Evolutionary conservation across 345 rosid species (phyloP), one percentile per base, ranked within the genome.

Genomic region (Carallia brachiata): DNA sequence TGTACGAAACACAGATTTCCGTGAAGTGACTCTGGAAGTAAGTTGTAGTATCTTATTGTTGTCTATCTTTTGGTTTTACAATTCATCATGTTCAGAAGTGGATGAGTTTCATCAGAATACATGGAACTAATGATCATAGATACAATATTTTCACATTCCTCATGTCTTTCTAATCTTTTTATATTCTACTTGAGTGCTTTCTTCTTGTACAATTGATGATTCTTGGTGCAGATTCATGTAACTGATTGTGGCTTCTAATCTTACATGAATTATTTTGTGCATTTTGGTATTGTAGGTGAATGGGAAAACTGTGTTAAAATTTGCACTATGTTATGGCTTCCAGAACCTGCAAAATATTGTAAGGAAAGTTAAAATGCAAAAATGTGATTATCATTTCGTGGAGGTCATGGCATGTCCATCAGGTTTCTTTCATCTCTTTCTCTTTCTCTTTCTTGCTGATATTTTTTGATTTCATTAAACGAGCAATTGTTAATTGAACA

Each of bases 371-470:
- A 92, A 92, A 81, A 89, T 74, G 48, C 63, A 34, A 58, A 92
- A 81, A 76, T 92, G 98, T 67, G 98, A 92, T 70, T 95, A 89
- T 79, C 92, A 95, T 36, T 95, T 81, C 71, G 97, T 95, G 74
- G 98, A 95, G 89, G 88, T 95, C 74, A 95, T 92, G 99, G 99
- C 98, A 18, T 95, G 98, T 63, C 99, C 99, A 75, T 77, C 99
- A 83, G 99, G 98, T 92, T 66, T 63, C 59, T 44, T 61, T 28
- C 4, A 3, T 44, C 17, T 10, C 50, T 30, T 50, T 59, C 18
- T 60, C 54, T 23, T 17, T 27, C 32, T 9, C 2, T 36, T 34
- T 6, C 31, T 37, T 8, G 34, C 62, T 15, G 3, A 39, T 13
- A 58, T 36, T n/a, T 27, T 63, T 36, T 6, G 8, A 30, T 66